Percentiles rank a stretch among this genome's conserved stretches.
phyloP scores from a whole-genome alignment of 2,329 filamentous ascomycete species.

The Microcyclosporella mali region DNA sequence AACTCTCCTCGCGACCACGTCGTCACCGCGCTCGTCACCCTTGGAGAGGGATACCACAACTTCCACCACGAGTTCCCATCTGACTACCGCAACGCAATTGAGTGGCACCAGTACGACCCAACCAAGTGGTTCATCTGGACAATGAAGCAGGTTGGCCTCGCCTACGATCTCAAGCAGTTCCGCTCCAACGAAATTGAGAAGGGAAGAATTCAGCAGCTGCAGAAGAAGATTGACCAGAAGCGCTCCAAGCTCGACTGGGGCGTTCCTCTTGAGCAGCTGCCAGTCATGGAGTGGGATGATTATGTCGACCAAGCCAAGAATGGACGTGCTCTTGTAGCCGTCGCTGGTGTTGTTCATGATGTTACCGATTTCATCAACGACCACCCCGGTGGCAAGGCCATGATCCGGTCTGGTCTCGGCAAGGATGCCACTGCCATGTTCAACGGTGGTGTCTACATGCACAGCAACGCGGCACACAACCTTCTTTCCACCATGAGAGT shows the following conservation, averaged over 20 bases:
- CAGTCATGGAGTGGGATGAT: constrained; percentile 80
- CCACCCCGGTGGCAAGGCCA: constrained; percentile 82
- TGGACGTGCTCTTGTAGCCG: constrained; percentile 67
- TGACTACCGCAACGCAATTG: constrained; percentile 85
- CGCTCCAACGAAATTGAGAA: constrained; percentile 88
- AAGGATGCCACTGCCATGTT: constrained; percentile 88
- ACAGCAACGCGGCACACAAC: constrained; percentile 87
- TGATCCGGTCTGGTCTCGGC: constrained; percentile 74
- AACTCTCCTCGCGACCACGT: constrained; percentile 86
- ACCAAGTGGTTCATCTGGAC: constrained; percentile 85
- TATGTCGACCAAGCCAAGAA: constrained; percentile 72
- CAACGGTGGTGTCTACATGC: constrained; percentile 84
- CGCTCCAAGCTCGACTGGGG: constrained; percentile 79
- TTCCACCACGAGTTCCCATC: constrained; percentile 94
- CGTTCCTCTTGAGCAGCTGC: constrained; percentile 74
- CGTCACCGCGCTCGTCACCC: constrained; percentile 76
- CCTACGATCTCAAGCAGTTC: constrained; percentile 86
- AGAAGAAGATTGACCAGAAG: constrained; percentile 91
- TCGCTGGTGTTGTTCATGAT: constrained; percentile 82
- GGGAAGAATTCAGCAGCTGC: constrained; percentile 77
- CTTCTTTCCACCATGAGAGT: constrained; percentile 81
- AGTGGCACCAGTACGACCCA: constrained; percentile 88
- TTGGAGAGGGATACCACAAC: constrained; percentile 89
- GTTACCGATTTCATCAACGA: constrained; percentile 79
- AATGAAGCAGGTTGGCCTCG: constrained; percentile 78